phyloP scores from a whole-genome alignment of 1,284 basidiomycete genomes.

The Sparassis latifolia region DNA sequence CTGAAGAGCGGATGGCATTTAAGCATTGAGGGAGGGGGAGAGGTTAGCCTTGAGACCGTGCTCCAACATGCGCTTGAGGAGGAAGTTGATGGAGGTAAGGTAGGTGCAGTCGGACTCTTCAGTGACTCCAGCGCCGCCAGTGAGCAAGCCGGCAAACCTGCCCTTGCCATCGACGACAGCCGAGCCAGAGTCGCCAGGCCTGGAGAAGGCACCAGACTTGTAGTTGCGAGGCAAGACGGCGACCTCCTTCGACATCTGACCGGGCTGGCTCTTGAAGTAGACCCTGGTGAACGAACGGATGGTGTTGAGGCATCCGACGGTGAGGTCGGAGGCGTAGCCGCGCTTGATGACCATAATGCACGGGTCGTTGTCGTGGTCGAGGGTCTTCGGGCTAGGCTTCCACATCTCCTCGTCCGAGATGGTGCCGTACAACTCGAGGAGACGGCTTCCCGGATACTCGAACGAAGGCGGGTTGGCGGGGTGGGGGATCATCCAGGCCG shows the following conservation, averaged over 20 bases:
- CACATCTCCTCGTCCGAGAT: slow-evolving; percentile 10
- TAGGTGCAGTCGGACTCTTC: slow-evolving; percentile 18
- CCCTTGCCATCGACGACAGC: slow-evolving; percentile 16
- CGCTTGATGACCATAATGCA: slow-evolving; percentile 9
- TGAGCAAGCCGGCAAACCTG: slow-evolving; percentile 20
- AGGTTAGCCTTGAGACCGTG: slow-evolving; percentile 12
- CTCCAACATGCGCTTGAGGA: slow-evolving; percentile 13
- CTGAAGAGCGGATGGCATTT: slow-evolving; percentile 4
- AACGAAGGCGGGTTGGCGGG: slow-evolving; percentile 9
- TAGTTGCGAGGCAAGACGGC: slow-evolving; percentile 15
- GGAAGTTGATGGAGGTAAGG: slow-evolving; percentile 19
- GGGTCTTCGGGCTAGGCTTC: slow-evolving; percentile 1
- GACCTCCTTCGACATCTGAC: slow-evolving; percentile 16
- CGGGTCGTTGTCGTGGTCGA: slow-evolving; percentile 9
- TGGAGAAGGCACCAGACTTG: slow-evolving; percentile 18
- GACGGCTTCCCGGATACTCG: slow-evolving; percentile 17
- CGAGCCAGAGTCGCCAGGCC: slow-evolving; percentile 21
- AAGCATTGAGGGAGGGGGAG: slow-evolving; percentile 11
- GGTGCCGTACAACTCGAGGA: slow-evolving; percentile 14
- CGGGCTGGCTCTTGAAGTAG: slow-evolving; percentile 7
- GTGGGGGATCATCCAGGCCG: slow-evolving; percentile 15
- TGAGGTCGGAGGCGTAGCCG: slow-evolving; percentile 7
- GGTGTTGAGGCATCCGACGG: slow-evolving; percentile 18
- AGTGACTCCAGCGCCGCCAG: slow-evolving; percentile 16
- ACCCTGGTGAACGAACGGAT: slow-evolving; percentile 15